Base-by-base conservation (phyloP, 2,329 filamentous ascomycete genomes). In the Chaetomium olivaceum region DNA sequence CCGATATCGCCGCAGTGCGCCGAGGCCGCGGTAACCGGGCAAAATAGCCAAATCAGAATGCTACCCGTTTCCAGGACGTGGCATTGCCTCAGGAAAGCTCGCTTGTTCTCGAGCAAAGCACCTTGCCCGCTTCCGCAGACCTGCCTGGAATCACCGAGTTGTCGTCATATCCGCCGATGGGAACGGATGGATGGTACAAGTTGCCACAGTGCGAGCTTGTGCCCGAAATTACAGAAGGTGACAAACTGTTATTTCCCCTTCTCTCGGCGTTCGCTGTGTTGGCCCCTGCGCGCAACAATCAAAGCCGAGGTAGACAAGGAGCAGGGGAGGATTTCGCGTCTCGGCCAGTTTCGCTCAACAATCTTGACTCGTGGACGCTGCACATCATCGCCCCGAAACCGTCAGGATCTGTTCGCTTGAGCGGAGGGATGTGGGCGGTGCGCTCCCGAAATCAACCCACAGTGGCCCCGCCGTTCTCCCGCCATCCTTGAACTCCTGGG, bases 281-380 rank as follows among this genome's bases (percentile, higher is more conserved):
- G 63, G 62, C 56, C 65, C 59, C 52, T 60, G 63, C 63, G 63
- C 63, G 48, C 51, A 48, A 23, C 48, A 69, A 62, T 51, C 67
- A 63, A 67, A 63, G 62, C 71, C 72, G 71, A 72, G 71, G 67
- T 59, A 69, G 67, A 69, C 67, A 67, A 55, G 43, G 64, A 55
- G 62, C 56, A 43, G 64, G 43, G 64, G 46, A 67, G 57, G 65
- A 64, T 62, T 65, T 61, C 61, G 61, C 65, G 67, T 70, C 63
- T 67, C 55, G 67, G 67, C 64, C 56, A 65, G 66, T 68, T 69
- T 69, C 67, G 65, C 62, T 69, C 65, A 57, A 62, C 62, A 39
- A 9, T 64, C 70, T 72, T 73, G 72, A 73, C 72, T 73, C 72
- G 71, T 68, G 67, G 68, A 58, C 63, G 64, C 68, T 72, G 71